Percentiles rank a stretch among this genome's conserved stretches.
These are phyloP conservation scores for Penstemon davidsonii DNA, from an alignment of 257 asterid species.

Conservation along the genomic window DNA sequence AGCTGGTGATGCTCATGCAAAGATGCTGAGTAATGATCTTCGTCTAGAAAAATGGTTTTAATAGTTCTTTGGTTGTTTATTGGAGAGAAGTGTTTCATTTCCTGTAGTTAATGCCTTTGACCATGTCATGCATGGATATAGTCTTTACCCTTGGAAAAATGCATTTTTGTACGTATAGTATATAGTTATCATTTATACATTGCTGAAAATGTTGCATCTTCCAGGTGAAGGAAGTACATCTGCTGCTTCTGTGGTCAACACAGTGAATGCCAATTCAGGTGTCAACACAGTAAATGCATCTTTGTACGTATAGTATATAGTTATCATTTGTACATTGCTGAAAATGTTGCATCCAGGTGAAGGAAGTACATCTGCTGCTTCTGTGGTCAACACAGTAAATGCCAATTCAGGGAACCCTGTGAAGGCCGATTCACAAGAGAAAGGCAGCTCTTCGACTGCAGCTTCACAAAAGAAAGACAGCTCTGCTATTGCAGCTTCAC, in stretches of 20 bases:
- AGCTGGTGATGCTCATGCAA: conserved; percentile 1
- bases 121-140: background rate
- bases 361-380: no score
- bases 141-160: background rate
- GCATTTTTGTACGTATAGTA: background rate
- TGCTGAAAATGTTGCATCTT: conserved; percentile 9
- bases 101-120: background rate
- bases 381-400: no score
- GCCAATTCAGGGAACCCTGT: no score
- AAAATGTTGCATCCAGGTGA: no score
- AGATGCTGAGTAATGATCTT: background rate
- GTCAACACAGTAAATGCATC: no score
- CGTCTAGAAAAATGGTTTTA: conserved; percentile 1
- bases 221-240: conserved; percentile 62
- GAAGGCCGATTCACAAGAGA: no score
- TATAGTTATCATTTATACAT: conserved; percentile 4
- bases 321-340: no score
- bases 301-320: no score
- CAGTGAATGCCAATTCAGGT: no score
- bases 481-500: conserved; percentile 23
- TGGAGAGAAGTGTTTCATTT: background rate
- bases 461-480: no score
- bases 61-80: background rate
- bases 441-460: no score
- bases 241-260: conserved; percentile 47